These are phyloP conservation scores for Croton laevigatus DNA, from an alignment of 441 rosid genomes.

Conservation along the genomic window DNA sequence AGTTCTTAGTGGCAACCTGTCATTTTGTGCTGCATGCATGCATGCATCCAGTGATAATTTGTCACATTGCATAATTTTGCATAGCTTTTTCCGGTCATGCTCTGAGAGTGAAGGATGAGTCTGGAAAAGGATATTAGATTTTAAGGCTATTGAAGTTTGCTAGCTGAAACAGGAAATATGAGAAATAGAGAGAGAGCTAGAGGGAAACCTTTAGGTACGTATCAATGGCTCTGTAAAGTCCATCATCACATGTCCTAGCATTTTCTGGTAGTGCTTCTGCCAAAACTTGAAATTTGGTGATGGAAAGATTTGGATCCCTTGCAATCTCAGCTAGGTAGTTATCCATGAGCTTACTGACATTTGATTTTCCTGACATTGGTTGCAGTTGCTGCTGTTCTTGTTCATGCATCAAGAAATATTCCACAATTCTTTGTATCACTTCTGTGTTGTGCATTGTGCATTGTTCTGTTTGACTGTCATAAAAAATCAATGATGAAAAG, in stretches of 20 bases:
- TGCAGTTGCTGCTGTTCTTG: conserved; percentile 56
- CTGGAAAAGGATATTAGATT: conserved; percentile 35
- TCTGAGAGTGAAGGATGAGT: conserved; percentile 67
- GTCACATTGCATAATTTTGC: conserved; percentile 71
- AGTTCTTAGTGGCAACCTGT: conserved; percentile 75
- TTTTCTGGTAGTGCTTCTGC: conserved; percentile 68
- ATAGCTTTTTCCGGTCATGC: conserved; percentile 62
- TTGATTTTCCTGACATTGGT: conserved; percentile 44
- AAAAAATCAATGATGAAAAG: conserved; percentile 16
- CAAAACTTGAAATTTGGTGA: conserved; percentile 74
- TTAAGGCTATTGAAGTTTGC: conserved; percentile 2
- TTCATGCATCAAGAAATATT: conserved; percentile 73
- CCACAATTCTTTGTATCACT: conserved; percentile 65
- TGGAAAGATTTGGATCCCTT: conserved; percentile 63
- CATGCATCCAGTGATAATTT: conserved; percentile 83
- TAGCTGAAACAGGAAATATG: conserved; percentile 4
- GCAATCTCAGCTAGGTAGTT: conserved; percentile 71
- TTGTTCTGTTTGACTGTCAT: conserved; percentile 49
- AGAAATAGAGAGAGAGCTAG: conserved; percentile 11
- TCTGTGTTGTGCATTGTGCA: conserved; percentile 61
- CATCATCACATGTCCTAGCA: conserved; percentile 69
- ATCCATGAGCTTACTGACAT: conserved; percentile 65
- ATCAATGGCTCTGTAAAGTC: conserved; percentile 88
- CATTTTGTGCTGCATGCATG: conserved; percentile 89
- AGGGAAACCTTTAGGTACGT: conserved; percentile 72